phyloP scores from a whole-genome alignment of 441 rosid genomes.

The Croton laevigatus region DNA sequence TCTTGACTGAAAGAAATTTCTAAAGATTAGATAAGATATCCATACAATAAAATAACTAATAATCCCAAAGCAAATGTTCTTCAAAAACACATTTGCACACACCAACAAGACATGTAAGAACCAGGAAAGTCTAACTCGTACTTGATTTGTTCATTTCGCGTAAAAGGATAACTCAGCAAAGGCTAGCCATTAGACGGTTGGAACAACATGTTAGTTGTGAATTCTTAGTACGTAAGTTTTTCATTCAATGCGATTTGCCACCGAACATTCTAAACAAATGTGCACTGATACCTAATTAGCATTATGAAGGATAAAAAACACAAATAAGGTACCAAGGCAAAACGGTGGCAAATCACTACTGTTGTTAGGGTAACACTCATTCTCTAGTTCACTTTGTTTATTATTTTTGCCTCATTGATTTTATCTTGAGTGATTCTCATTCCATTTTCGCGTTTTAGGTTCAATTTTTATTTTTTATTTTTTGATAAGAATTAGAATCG shows the following conservation, averaged over 20 bases:
- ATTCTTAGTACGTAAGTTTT: no score
- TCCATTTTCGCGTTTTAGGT: not conserved
- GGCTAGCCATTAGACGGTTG: no score
- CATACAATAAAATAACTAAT: not conserved
- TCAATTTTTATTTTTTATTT: no score
- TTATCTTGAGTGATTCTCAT: not conserved
- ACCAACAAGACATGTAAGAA: not conserved
- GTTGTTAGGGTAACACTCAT: constrained; percentile 45
- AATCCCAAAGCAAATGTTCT: not conserved
- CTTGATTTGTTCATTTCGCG: no score
- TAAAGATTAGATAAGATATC: not conserved
- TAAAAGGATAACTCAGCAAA: no score
- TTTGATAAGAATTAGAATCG: not conserved
- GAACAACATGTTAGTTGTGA: no score
- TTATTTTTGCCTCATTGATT: not conserved
- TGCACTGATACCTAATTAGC: no score
- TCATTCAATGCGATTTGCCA: no score
- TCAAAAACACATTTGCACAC: not conserved
- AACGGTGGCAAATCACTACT: constrained; percentile 42
- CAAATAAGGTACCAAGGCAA: not conserved
- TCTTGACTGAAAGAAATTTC: not conserved
- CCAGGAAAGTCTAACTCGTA: not conserved
- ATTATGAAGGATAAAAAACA: not conserved
- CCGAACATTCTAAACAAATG: no score
- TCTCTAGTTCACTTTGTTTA: no score